Conservation (phyloP, 306 rosid genomes). For the Oxytropis ochrocephala region DNA sequence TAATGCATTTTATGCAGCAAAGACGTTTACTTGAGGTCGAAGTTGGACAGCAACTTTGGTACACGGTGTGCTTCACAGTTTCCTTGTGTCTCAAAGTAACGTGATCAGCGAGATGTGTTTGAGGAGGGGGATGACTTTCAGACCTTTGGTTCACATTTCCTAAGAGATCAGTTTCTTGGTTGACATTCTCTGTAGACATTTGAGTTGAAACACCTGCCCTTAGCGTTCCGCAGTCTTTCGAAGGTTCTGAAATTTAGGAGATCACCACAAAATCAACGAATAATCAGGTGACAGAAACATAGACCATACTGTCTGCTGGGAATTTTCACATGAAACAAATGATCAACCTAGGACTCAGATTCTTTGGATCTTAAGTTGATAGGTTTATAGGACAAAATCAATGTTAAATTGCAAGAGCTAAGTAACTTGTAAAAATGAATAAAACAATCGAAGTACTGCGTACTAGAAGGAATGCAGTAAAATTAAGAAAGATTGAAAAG, state of each 20-base stretch:
- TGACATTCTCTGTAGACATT: slow-evolving; percentile 18
- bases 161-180: slow-evolving; percentile 3
- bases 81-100: slow-evolving; percentile 20
- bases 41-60: slow-evolving; percentile 33
- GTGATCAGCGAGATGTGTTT: slow-evolving; percentile 13
- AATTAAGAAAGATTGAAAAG: too few relatives aligned
- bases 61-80: slow-evolving; percentile 38
- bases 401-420: too few relatives aligned
- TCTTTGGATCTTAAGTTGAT: too few relatives aligned
- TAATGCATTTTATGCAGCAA: slow-evolving; percentile 1
- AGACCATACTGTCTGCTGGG: neutral
- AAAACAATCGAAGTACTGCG: too few relatives aligned
- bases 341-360: too few relatives aligned
- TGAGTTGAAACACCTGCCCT: slow-evolving; percentile 20
- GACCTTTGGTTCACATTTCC: slow-evolving; percentile 21
- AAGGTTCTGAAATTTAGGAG: slow-evolving; percentile 30
- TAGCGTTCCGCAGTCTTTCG: neutral
- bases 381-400: too few relatives aligned
- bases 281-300: neutral
- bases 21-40: slow-evolving; percentile 31
- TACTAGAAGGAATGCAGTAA: too few relatives aligned
- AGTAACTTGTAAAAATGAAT: too few relatives aligned
- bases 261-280: slow-evolving; percentile 6
- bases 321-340: too few relatives aligned
- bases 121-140: slow-evolving; percentile 27